Percentiles rank a stretch among this genome's conserved stretches.
These are phyloP conservation scores for Rubia yunnanensis DNA, from an alignment of 257 asterid genomes.

Conservation along the genomic window DNA sequence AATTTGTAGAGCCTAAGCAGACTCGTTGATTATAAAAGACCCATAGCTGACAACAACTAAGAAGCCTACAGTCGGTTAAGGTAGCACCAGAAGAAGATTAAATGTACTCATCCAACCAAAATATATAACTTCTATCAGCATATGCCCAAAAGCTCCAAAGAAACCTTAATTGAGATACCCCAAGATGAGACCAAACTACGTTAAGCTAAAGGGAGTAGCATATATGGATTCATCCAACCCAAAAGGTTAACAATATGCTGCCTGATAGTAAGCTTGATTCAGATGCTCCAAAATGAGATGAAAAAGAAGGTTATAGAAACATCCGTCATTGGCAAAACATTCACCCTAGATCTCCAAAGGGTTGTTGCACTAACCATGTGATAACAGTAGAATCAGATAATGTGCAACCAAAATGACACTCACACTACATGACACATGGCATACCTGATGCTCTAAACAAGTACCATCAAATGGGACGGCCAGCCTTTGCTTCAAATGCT, in stretches of 20 bases:
- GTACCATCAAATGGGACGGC: conserved; percentile 80
- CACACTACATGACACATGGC: conserved; percentile 13
- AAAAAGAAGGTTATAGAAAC: not conserved
- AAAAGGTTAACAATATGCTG: not conserved
- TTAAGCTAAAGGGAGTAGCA: no score
- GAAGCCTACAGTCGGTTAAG: not conserved
- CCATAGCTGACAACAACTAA: not conserved
- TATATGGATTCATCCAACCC: not conserved
- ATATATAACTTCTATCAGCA: not conserved
- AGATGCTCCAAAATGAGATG: not conserved
- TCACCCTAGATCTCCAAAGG: not conserved
- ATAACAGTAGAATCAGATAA: not conserved
- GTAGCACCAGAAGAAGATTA: not conserved
- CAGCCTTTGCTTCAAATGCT: conserved; percentile 64
- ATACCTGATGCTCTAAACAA: conserved; percentile 73
- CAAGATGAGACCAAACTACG: not conserved
- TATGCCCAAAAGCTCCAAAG: not conserved
- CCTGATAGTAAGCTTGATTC: no score
- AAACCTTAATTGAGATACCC: no score
- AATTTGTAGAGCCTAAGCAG: not conserved
- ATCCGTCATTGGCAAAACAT: not conserved
- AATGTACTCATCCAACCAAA: not conserved
- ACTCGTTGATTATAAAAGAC: not conserved
- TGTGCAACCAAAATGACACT: not conserved
- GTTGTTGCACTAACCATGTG: not conserved